A percentile compares a stretch with the other conserved stretches of the same genome.
Conservation (phyloP, 805 yeast species). For the Alloascoidea hylecoeti region DNA sequence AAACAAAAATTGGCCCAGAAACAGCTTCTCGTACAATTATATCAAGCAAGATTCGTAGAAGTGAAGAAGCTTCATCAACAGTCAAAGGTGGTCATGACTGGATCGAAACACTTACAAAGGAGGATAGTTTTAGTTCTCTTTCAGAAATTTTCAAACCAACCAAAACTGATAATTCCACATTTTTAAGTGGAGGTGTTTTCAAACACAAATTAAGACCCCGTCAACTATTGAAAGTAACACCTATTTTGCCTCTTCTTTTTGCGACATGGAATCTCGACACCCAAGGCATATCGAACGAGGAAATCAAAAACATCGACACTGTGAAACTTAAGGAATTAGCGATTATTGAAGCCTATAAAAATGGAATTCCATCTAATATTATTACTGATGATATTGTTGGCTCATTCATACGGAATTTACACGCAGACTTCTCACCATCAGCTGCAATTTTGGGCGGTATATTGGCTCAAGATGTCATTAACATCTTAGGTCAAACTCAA, state of each 20-base stretch:
- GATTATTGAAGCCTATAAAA: slow-evolving; percentile 7
- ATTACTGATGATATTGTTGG: slow-evolving; percentile 22
- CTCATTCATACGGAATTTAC: slow-evolving; percentile 17
- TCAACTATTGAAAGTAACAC: slow-evolving; percentile 31
- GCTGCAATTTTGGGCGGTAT: slow-evolving; percentile 86
- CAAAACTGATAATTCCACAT: slow-evolving; percentile 11
- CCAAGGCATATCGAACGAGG: slow-evolving; percentile 10
- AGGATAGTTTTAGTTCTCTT: slow-evolving; percentile 24
- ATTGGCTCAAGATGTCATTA: slow-evolving; percentile 81
- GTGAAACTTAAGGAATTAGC: slow-evolving; percentile 18
- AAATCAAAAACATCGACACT: slow-evolving; percentile 10
- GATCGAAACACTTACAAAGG: slow-evolving; percentile 21
- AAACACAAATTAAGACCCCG: slow-evolving; percentile 12
- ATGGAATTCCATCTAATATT: slow-evolving; percentile 32
- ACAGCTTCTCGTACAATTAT: slow-evolving; percentile 27
- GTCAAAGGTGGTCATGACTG: slow-evolving; percentile 13
- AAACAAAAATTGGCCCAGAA: slow-evolving; percentile 37
- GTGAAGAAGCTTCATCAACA: slow-evolving; percentile 19
- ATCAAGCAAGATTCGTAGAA: no score
- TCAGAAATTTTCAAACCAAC: slow-evolving; percentile 14
- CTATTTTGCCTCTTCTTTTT: slow-evolving; percentile 42
- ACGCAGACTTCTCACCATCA: slow-evolving; percentile 64
- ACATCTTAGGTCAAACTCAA: slow-evolving; percentile 61
- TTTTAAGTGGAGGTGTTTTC: slow-evolving; percentile 9
- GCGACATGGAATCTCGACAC: slow-evolving; percentile 34